Conservation (phyloP, 148 eudicot genomes). For the Heliosperma pusillum region DNA sequence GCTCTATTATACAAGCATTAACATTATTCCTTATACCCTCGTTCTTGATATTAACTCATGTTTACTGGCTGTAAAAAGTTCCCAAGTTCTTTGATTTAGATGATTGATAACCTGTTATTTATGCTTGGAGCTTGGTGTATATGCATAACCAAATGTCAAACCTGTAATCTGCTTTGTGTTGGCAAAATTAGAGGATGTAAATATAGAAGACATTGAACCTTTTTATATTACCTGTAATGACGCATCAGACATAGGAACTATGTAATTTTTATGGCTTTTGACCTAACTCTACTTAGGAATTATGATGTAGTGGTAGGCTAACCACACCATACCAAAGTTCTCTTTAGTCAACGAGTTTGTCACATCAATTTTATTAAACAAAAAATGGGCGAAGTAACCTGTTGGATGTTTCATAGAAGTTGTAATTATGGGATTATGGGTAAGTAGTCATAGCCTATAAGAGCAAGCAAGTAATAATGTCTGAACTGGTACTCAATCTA, state of each 20-base stretch:
- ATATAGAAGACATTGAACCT: neutral
- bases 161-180: slow-evolving; percentile 4
- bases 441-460: too few species aligned
- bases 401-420: too few species aligned
- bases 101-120: neutral
- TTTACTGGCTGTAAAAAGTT: neutral
- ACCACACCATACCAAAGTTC: too few species aligned
- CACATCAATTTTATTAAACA: too few species aligned
- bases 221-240: neutral
- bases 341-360: too few species aligned
- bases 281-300: neutral
- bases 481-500: too few species aligned
- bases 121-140: neutral
- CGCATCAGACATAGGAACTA: neutral
- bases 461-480: too few species aligned
- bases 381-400: too few species aligned
- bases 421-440: too few species aligned
- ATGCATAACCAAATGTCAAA: neutral
- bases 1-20: neutral
- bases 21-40: neutral
- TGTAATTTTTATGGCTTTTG: neutral
- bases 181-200: neutral
- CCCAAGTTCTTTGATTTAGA: neutral
- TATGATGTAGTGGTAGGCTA: too few species aligned
- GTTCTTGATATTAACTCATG: neutral